Base-by-base conservation (phyloP, 768 basidiomycete genomes). In the Pseudohyphozyma bogoriensis region DNA sequence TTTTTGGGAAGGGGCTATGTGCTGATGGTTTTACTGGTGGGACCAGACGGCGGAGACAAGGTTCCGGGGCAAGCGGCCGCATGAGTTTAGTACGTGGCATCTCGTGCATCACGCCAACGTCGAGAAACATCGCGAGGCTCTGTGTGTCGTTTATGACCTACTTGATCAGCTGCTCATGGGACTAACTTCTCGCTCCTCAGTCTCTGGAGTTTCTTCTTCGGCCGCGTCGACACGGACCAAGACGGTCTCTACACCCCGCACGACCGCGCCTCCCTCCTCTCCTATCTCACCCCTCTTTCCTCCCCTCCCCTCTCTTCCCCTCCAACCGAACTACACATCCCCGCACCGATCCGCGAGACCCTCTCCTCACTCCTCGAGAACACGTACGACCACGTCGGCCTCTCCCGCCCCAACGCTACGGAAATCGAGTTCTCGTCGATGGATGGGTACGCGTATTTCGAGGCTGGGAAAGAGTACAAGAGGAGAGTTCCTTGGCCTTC, bases 21-120 rank as follows among this genome's bases (percentile, higher is more conserved):
- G n/a, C n/a, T n/a, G n/a, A n/a, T n/a, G n/a, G n/a, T n/a, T n/a
- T n/a, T n/a, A n/a, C n/a, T n/a, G n/a, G n/a, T n/a, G n/a, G n/a
- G n/a, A n/a, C n/a, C n/a, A n/a, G n/a, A n/a, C n/a, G n/a, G n/a
- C n/a, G n/a, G n/a, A n/a, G n/a, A n/a, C n/a, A n/a, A n/a, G n/a
- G n/a, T n/a, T n/a, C n/a, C n/a, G n/a, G n/a, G n/a, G n/a, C n/a
- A n/a, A n/a, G n/a, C n/a, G n/a, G n/a, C n/a, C n/a, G n/a, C n/a
- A n/a, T n/a, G n/a, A n/a, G n/a, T n/a, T n/a, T n/a, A n/a, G n/a
- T n/a, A n/a, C n/a, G n/a, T n/a, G n/a, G n/a, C n/a, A n/a, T 63
- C 72, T 76, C 56, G 70, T 73, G 9, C 78, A 78, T 71, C 73
- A 75, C 39, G 77, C 75, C 29, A 76, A 76, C 46, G 47, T 67